These are phyloP conservation scores for Cymbopogon citratus DNA, from an alignment of 176 grass and related monocot species.

Conservation along the genomic window DNA sequence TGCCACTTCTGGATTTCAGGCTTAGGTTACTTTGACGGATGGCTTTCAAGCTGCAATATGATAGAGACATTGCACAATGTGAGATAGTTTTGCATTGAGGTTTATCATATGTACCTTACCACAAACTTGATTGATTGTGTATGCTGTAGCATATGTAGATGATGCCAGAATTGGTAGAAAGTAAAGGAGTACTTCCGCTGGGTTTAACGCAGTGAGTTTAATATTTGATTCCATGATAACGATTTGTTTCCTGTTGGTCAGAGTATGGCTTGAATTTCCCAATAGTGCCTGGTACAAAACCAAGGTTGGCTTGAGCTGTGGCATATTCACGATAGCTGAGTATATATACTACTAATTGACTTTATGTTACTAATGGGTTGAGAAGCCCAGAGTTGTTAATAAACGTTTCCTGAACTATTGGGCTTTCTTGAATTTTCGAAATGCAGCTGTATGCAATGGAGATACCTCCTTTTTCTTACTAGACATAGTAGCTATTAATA, in stretches of 20 bases:
- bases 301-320: background rate
- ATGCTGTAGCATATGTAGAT: background rate
- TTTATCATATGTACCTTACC: background rate
- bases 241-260: background rate
- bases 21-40: background rate
- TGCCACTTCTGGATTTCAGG: no score
- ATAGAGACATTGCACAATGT: background rate
- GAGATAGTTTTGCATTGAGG: background rate
- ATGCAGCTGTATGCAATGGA: background rate
- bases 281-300: background rate
- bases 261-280: background rate
- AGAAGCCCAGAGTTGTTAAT: background rate
- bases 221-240: background rate
- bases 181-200: background rate
- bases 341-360: background rate
- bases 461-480: constrained; percentile 1
- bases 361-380: background rate
- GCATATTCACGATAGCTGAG: background rate
- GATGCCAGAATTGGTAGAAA: background rate
- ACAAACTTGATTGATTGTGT: background rate
- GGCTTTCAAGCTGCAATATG: background rate
- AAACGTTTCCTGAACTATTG: background rate
- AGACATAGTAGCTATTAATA: constrained; percentile 1
- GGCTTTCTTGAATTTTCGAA: background rate
- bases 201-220: background rate